Evolutionary conservation across 202 grass and related monocot species (phyloP).

Genomic region (Brachypodium distachyon): DNA sequence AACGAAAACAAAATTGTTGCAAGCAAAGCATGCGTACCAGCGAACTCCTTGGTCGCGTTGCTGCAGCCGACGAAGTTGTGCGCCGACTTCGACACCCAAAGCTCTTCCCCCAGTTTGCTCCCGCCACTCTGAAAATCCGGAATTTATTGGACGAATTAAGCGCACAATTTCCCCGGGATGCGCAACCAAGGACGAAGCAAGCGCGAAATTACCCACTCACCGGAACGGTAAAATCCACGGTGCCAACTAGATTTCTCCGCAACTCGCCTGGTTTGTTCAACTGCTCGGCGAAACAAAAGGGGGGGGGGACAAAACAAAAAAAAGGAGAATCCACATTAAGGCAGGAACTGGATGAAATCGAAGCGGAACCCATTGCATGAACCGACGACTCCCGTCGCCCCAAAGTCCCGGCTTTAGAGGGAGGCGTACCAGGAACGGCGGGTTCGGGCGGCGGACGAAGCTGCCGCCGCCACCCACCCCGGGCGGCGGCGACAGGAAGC

Average conservation of each 20-base stretch:
- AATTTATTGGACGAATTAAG: neutral
- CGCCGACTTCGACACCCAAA: slow-evolving; percentile 61
- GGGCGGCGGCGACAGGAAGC: slow-evolving; percentile 58
- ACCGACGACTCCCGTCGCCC: neutral
- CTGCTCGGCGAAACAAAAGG: slow-evolving; percentile 30
- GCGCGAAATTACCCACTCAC: slow-evolving; percentile 27
- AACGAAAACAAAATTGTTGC: slow-evolving; percentile 1
- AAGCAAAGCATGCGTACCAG: slow-evolving; percentile 27
- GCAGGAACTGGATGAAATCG: neutral
- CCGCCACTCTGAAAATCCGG: slow-evolving; percentile 49
- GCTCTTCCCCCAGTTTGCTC: slow-evolving; percentile 33
- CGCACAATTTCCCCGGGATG: neutral
- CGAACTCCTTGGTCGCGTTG: slow-evolving; percentile 54
- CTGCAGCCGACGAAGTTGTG: slow-evolving; percentile 71
- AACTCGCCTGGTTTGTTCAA: slow-evolving; percentile 61
- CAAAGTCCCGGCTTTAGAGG: slow-evolving; percentile 7
- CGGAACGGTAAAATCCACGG: slow-evolving; percentile 47
- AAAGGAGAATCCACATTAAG: neutral
- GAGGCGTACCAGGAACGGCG: slow-evolving; percentile 24
- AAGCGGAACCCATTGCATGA: slow-evolving; percentile 4
- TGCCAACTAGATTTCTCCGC: slow-evolving; percentile 41
- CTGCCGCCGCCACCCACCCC: slow-evolving; percentile 16
- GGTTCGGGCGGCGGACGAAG: slow-evolving; percentile 17
- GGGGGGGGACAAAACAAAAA: neutral
- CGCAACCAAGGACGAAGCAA: neutral